These are phyloP conservation scores for Rhynchosporium graminicola DNA, from an alignment of 2,329 filamentous ascomycete species.

Conservation along the genomic window DNA sequence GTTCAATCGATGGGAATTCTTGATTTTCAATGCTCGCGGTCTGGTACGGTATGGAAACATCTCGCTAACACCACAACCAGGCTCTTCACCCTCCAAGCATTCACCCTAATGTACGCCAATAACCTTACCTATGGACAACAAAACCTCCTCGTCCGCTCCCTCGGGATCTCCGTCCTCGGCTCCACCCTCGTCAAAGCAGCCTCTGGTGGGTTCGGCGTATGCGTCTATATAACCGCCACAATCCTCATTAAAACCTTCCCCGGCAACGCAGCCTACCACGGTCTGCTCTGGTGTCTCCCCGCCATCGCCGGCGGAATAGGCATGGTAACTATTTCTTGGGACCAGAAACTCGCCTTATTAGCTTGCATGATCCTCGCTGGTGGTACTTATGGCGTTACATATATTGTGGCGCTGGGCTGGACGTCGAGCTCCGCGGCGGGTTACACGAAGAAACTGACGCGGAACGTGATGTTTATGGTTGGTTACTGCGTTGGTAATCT, in stretches of 20 bases:
- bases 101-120: too few relatives aligned
- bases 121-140: too few relatives aligned
- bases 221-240: conserved; percentile 41
- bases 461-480: conserved; percentile 41
- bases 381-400: conserved; percentile 42
- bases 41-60: too few relatives aligned
- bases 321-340: conserved; percentile 40
- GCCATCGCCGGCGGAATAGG: conserved; percentile 39
- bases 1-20: too few relatives aligned
- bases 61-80: too few relatives aligned
- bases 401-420: conserved; percentile 44
- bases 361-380: conserved; percentile 40
- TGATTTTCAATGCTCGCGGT: too few relatives aligned
- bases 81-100: too few relatives aligned
- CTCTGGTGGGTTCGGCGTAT: conserved; percentile 34
- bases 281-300: conserved; percentile 39
- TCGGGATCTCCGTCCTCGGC: too few relatives aligned
- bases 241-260: conserved; percentile 7
- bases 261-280: conserved; percentile 36
- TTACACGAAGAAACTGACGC: conserved; percentile 40
- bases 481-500: conserved; percentile 38
- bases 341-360: conserved; percentile 38
- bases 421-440: conserved; percentile 41
- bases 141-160: too few relatives aligned
- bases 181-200: too few relatives aligned